Base-by-base conservation (phyloP, 2,329 filamentous ascomycete genomes). In the Aspergillus fischeri region DNA sequence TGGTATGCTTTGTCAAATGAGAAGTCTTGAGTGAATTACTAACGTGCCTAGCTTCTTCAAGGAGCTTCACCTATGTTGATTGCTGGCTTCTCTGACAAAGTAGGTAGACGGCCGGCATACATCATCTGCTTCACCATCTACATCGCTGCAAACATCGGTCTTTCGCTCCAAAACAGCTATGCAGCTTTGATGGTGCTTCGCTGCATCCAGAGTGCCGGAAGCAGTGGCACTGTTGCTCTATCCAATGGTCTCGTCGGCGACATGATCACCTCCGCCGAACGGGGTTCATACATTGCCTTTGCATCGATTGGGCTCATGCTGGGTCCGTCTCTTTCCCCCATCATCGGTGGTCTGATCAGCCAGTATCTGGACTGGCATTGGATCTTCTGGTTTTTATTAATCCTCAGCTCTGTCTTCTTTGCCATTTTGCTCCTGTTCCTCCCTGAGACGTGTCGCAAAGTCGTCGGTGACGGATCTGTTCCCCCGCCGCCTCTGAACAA, bases 341-440 rank as follows among this genome's bases (percentile, higher is more conserved):
- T 88, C 1, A 74, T 90, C 2, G 87, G 88, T 17, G 88, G 87
- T 0, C 61, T 89, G 0, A 70, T 91, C 27, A 80, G 81, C n/a
- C 77, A 89, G 63, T 87, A 82, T 62, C 78, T 88, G 0, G 83
- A 84, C 21, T 90, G 87, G 86, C 77, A 65, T 17, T 66, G 64
- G 54, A 84, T 88, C 54, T 89, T 89, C 67, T 89, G 86, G 86
- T 88, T 89, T 66, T 79, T 87, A 45, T 77, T 82, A 45, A 86
- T 89, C 44, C 74, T 74, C 4, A 65, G 73, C 0, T 71, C 66
- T 3, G 69, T 75, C 0, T 85, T 82, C 69, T 73, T 88, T 38
- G 60, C 87, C 2, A 78, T 81, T 0, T 83, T 85, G 56, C 65
- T 78, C 2, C 65, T 88, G 2, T 79, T 82, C 24, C 77, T 87